Evolutionary conservation across 2,329 filamentous ascomycete species (phyloP), one percentile per base, ranked within the genome.

Genomic region (Sporothrix protearum): DNA sequence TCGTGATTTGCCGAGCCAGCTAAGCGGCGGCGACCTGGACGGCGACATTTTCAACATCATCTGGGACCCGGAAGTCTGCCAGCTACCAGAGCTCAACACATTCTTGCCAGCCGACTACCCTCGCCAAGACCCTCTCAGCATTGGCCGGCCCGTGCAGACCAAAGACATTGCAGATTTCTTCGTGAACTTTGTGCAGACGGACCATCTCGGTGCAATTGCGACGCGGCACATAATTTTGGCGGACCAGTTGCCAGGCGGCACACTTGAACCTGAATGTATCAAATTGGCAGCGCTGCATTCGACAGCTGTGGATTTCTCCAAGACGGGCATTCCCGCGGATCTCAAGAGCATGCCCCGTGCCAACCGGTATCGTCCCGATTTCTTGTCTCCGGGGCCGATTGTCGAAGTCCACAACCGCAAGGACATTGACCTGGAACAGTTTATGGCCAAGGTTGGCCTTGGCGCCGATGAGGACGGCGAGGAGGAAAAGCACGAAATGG

Each of bases 1-100:
- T 0, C 87, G 93, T 19, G 93, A 96, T 76, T 81, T 97, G 0
- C 92, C 93, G 0, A 95, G 92, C 73, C 86, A 91, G 78, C 83
- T 97, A 0, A 91, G 91, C 69, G 93, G 93, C 0, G 93, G 93
- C 0, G 93, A 97, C 78, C 84, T 97, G 0, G 93, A 96, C 74
- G 93, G 93, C 0, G 94, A 97, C 78, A 81, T 92, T 0, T 97
- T 92, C 79, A 91, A 93, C 74, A 81, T 96, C 67, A 92, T 96
- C 64, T 96, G 87, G 84, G 92, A 96, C 75, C 75, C 79, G 1
- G 68, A 47, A 0, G 63, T 77, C 3, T 73, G 76, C 0, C 77
- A 79, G 0, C 83, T 89, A 0, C 78, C 85, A 1, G 83, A 86
- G 0, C 53, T 75, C 12, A 28, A 16, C 0, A 82, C 80, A 0